Base-by-base conservation (phyloP, 2,329 filamentous ascomycete genomes). In the Pestalotiopsis sp. region DNA sequence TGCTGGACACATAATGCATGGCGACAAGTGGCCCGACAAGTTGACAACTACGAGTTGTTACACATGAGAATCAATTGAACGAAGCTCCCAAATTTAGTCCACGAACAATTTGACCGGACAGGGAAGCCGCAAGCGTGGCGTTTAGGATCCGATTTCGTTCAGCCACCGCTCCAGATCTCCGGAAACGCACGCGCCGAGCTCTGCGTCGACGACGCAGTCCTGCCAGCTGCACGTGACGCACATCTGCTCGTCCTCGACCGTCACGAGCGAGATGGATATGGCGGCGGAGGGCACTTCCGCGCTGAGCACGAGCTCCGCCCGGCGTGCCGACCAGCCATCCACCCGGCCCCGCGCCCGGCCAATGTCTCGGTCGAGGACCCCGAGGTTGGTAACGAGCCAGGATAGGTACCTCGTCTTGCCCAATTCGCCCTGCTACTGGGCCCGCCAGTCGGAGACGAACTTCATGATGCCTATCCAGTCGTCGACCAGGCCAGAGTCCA, bases 311-410 rank as follows among this genome's bases (percentile, higher is more conserved):
- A 76, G 72, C 31, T 72, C 65, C 14, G 72, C 69, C 14, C 70
- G 68, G 31, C 57, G n/a, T 11, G 74, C 67, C n/a, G 57, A 64
- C 74, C 74, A 75, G 13, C 38, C 57, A 1, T 38, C 25, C 36
- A 17, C 64, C 31, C 14, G 45, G 6, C 20, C 64, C 13, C 58
- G 27, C 25, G 41, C 52, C 25, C 4, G 23, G 62, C 39, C 64
- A 27, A 55, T 27, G 14, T 31, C 59, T 11, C 77, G 75, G 60
- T 80, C 70, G 17, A 81, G 67, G 6, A 79, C 75, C 57, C 79
- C 79, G n/a, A 80, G 66, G 69, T 80, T 81, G 60, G 78, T 79
- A 7, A 81, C 75, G 25, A 79, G 69, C 74, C 77, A 81, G 23
- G 79, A 73, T 39, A 74, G 73, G 13, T 77, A 71, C 20, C 79